Conservation (phyloP, 2,329 filamentous ascomycete genomes). For the Talaromyces sp. region DNA sequence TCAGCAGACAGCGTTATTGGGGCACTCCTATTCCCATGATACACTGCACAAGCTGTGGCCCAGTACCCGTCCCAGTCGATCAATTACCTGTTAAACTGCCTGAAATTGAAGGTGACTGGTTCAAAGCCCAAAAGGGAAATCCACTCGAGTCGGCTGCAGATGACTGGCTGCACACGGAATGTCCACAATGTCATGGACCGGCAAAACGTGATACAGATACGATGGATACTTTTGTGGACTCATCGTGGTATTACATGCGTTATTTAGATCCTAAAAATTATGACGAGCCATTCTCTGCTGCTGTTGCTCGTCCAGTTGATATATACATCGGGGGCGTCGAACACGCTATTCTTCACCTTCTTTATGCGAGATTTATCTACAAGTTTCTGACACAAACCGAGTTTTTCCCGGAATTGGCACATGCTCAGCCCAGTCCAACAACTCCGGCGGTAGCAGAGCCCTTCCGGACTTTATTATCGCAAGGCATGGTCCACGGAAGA, state of each 20-base stretch:
- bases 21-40: constrained; percentile 84
- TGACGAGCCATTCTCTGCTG: constrained; percentile 56
- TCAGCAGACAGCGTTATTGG: constrained; percentile 91
- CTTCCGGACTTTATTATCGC: constrained; percentile 75
- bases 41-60: constrained; percentile 70
- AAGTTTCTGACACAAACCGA: constrained; percentile 66
- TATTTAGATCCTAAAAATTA: constrained; percentile 68
- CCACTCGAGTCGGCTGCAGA: constrained; percentile 63
- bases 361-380: constrained; percentile 86
- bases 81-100: constrained; percentile 75
- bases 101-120: constrained; percentile 62
- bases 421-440: constrained; percentile 24
- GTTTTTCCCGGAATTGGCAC: constrained; percentile 35
- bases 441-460: constrained; percentile 57
- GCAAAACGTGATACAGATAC: constrained; percentile 85
- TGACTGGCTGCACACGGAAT: constrained; percentile 69
- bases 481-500: constrained; percentile 90
- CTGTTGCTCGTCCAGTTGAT: constrained; percentile 64
- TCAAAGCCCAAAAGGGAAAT: constrained; percentile 66
- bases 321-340: constrained; percentile 87
- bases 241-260: constrained; percentile 86
- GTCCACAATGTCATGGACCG: constrained; percentile 62
- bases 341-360: constrained; percentile 81
- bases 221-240: constrained; percentile 95
- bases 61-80: constrained; percentile 69